A percentile compares a stretch with the other conserved stretches of the same genome.
Conservation (phyloP, 805 yeast genomes). For the Wickerhamomyces bovis region DNA sequence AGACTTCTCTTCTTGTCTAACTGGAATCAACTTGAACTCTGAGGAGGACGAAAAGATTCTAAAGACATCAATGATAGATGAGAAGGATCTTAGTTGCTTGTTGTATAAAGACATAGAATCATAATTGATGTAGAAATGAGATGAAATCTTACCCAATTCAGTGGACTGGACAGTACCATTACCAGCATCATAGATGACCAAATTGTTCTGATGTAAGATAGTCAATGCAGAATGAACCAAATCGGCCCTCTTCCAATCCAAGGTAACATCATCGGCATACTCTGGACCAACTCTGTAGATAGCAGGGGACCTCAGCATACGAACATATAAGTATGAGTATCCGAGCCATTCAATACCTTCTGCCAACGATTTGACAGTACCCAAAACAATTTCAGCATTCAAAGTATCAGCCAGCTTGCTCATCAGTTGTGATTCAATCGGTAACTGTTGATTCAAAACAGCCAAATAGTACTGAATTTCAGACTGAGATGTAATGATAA, state of each 20-base stretch:
- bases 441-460: slow-evolving; percentile 82
- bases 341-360: slow-evolving; percentile 82
- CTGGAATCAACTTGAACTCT: slow-evolving; percentile 80
- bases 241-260: slow-evolving; percentile 54
- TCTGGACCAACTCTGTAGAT: slow-evolving; percentile 72
- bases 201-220: slow-evolving; percentile 46
- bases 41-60: slow-evolving; percentile 73
- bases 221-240: slow-evolving; percentile 72
- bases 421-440: slow-evolving; percentile 85
- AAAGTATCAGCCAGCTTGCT: slow-evolving; percentile 62
- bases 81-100: slow-evolving; percentile 54
- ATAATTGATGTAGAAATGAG: slow-evolving; percentile 78
- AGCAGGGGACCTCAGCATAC: slow-evolving; percentile 71
- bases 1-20: slow-evolving; percentile 76
- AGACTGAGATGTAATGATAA: slow-evolving; percentile 80
- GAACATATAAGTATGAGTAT: slow-evolving; percentile 67
- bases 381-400: slow-evolving; percentile 83
- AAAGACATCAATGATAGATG: slow-evolving; percentile 67
- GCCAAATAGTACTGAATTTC: slow-evolving; percentile 88
- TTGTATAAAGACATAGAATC: slow-evolving; percentile 66
- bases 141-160: slow-evolving; percentile 77
- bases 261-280: slow-evolving; percentile 42
- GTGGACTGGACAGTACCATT: slow-evolving; percentile 48
- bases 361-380: slow-evolving; percentile 49
- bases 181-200: slow-evolving; percentile 51